These are phyloP conservation scores for Mollisia scopiformis DNA, from an alignment of 2,329 filamentous ascomycete species.

Conservation along the genomic window DNA sequence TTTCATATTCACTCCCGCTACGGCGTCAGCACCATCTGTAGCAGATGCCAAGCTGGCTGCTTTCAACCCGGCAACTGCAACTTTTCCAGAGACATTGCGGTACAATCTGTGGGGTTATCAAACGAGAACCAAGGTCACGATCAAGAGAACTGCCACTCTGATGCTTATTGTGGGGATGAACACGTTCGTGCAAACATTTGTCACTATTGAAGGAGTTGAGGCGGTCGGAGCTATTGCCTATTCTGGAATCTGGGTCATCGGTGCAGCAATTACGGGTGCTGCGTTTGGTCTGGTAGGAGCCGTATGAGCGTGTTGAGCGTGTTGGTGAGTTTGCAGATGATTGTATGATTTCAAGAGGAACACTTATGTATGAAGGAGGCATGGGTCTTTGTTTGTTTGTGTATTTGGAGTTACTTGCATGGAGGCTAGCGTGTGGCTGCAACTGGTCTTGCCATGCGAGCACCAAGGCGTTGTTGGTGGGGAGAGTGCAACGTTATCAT, in stretches of 20 bases:
- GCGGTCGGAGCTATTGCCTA: constrained; percentile 71
- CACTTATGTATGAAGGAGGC: constrained; percentile 4
- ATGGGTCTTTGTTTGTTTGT: constrained; percentile 1
- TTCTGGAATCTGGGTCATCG: constrained; percentile 74
- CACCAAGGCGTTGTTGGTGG: background rate
- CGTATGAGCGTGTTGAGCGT: constrained; percentile 43
- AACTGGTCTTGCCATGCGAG: background rate
- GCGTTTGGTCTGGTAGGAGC: constrained; percentile 55
- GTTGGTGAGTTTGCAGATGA: background rate
- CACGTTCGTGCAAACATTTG: constrained; percentile 66
- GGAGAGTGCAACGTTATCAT: background rate
- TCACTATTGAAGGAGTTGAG: constrained; percentile 73
- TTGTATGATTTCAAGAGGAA: background rate
- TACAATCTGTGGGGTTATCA: constrained; percentile 75
- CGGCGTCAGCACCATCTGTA: constrained; percentile 51
- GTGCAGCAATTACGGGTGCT: constrained; percentile 61
- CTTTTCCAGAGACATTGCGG: constrained; percentile 69
- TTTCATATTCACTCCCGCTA: constrained; percentile 77
- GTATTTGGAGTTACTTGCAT: background rate
- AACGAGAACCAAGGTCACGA: constrained; percentile 62
- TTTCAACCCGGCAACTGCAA: constrained; percentile 68
- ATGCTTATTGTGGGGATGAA: constrained; percentile 59
- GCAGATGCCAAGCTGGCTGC: constrained; percentile 52
- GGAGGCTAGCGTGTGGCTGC: background rate
- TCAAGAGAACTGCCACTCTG: constrained; percentile 64